Base-by-base conservation (phyloP, 495 filamentous ascomycete species). In the Penicillium arizonense region DNA sequence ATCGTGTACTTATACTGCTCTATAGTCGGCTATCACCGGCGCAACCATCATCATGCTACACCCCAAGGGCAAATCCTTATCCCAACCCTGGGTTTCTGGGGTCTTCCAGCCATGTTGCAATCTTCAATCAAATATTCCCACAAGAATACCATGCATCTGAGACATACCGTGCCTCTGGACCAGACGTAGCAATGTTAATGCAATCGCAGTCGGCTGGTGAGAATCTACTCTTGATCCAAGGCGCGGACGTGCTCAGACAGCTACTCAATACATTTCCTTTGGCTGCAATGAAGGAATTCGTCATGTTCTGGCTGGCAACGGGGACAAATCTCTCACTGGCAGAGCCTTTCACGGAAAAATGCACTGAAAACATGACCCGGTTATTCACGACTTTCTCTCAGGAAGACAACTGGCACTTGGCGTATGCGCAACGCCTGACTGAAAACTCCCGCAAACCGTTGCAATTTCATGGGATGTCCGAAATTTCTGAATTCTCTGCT, bases 21-120 rank as follows among this genome's bases (percentile, higher is more conserved):
- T 41, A 39, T 13, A 50, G 48, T 35, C 48, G 48, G 48, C 26
- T 43, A 43, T 32, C 39, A 3, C 20, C 48, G 38, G 48, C 48
- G 3, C 48, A 43, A 20, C 2, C 48, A 16, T 60, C 67, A 16
- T 55, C 65, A n/a, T 61, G 63, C 9, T 62, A 57, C 35, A 56
- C 41, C 11, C 53, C 63, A 26, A 58, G 61, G 28, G 60, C 56
- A 30, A 68, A 65, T 41, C 62, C 61, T 18, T 74, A 75, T 52
- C 73, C 72, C 2, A 77, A 77, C 40, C 73, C 73, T 3, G 73
- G 73, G 8, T 75, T 66, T 55, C 50, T 75, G 26, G 73, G 72
- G 10, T 68, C 64, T 13, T 74, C 72, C 4, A 75, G 72, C 41
- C 71, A 75, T 62, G 64, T 60, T 13, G 65, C 71, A 11, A 72